Evolutionary conservation across 2,329 filamentous ascomycete species (phyloP).

Genomic region (Zymoseptoria tritici): DNA sequence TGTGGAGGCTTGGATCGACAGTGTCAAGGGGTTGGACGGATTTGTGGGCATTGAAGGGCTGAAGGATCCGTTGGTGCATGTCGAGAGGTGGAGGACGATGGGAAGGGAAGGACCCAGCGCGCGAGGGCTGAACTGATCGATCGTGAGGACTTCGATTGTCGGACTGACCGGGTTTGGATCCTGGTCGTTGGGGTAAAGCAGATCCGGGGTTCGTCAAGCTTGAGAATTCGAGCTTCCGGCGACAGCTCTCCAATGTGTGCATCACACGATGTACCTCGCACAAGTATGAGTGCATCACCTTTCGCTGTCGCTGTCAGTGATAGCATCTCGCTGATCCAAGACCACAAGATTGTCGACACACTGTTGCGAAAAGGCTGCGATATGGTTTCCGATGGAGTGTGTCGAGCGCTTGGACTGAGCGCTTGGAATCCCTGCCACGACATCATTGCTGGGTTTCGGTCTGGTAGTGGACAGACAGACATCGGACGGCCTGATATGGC

Average conservation of each 20-base stretch:
- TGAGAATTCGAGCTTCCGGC: no score
- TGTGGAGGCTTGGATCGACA: constrained; percentile 9
- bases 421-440: no score
- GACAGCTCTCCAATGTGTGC: no score
- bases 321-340: no score
- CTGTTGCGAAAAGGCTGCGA: no score
- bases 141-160: neutral
- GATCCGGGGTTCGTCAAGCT: neutral
- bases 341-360: no score
- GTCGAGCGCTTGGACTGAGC: no score
- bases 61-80: neutral
- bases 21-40: constrained; percentile 1
- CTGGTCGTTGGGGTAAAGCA: neutral
- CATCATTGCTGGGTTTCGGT: no score
- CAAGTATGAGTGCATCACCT: no score
- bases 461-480: neutral
- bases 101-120: neutral
- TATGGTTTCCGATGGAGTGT: no score
- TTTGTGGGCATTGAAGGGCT: constrained; percentile 9
- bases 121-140: neutral
- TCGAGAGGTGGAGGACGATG: constrained; percentile 2
- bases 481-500: neutral
- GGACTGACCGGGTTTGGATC: neutral
- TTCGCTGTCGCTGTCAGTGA: no score
- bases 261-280: no score